Evolutionary conservation across 371 early-diverging fungal species (phyloP).

Genomic region (Globomyces sp.): DNA sequence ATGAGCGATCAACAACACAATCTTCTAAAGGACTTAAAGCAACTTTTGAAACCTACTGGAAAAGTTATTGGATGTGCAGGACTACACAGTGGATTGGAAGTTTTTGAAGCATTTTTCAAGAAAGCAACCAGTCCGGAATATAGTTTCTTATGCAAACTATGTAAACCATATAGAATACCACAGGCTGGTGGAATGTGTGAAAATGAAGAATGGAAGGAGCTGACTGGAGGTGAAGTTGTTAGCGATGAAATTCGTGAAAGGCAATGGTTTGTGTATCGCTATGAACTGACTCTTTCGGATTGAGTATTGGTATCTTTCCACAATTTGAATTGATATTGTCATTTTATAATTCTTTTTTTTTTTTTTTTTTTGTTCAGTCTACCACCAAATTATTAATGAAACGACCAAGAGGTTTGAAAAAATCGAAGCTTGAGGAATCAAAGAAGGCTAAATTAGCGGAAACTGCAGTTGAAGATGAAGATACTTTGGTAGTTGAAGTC

Average conservation of each 20-base stretch:
- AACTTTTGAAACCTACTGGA: constrained; percentile 16
- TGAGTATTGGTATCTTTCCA: neutral
- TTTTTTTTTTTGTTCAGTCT: neutral
- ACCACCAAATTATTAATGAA: neutral
- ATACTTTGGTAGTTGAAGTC: constrained; percentile 15
- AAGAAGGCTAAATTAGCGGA: constrained; percentile 7
- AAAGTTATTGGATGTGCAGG: constrained; percentile 25
- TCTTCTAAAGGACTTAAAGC: constrained; percentile 26
- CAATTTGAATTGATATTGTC: neutral
- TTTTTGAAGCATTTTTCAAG: constrained; percentile 26
- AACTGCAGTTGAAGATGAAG: constrained; percentile 10
- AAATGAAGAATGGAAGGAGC: constrained; percentile 10
- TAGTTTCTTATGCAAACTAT: neutral
- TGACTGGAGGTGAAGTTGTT: neutral
- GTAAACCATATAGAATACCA: neutral
- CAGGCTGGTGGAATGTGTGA: constrained; percentile 13
- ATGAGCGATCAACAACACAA: constrained; percentile 29
- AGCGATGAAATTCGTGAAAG: constrained; percentile 5
- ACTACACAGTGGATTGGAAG: constrained; percentile 27
- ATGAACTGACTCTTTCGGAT: neutral
- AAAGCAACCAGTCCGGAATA: constrained; percentile 14
- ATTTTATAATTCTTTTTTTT: constrained; percentile 6
- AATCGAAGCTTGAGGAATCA: constrained; percentile 6
- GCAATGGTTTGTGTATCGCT: neutral
- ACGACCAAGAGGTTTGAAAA: constrained; percentile 16